These are phyloP conservation scores for Nicotiana knightiana DNA, from an alignment of 257 asterid genomes.

Conservation along the genomic window DNA sequence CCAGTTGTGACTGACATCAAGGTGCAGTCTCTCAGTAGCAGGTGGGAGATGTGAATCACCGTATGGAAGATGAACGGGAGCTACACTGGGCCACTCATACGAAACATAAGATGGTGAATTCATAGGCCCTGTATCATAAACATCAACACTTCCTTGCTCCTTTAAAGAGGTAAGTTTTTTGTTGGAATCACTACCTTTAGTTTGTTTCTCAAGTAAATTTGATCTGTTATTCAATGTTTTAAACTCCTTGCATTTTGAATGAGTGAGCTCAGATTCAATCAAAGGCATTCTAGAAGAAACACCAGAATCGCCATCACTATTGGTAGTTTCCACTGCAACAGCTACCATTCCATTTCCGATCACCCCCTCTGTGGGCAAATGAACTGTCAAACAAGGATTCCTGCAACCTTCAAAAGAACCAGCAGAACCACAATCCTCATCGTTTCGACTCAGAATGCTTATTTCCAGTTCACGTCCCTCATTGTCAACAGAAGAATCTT, in stretches of 20 bases:
- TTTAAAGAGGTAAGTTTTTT: slow-evolving; percentile 30
- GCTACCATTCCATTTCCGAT: slow-evolving; percentile 26
- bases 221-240: slow-evolving; percentile 18
- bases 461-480: slow-evolving; percentile 26
- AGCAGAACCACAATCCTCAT: slow-evolving; percentile 16
- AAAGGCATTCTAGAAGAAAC: slow-evolving; percentile 29
- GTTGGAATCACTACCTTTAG: slow-evolving; percentile 36
- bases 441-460: slow-evolving; percentile 12
- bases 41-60: slow-evolving; percentile 67
- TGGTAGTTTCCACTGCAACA: slow-evolving; percentile 24
- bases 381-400: slow-evolving; percentile 30
- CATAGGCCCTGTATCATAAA: slow-evolving; percentile 56
- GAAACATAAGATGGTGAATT: slow-evolving; percentile 63
- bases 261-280: slow-evolving; percentile 29
- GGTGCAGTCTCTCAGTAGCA: slow-evolving; percentile 93
- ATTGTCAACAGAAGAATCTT: slow-evolving; percentile 24
- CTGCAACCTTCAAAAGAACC: slow-evolving; percentile 23
- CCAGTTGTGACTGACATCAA: slow-evolving; percentile 93
- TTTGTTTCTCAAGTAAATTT: slow-evolving; percentile 34
- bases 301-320: slow-evolving; percentile 26
- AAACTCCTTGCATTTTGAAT: slow-evolving; percentile 23
- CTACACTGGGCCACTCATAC: slow-evolving; percentile 90
- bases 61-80: slow-evolving; percentile 51
- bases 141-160: slow-evolving; percentile 45
- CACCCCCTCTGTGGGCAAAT: slow-evolving; percentile 19